Evolutionary conservation across 2,329 filamentous ascomycete species (phyloP).

Genomic region (Aspergillus pseudoterreus): DNA sequence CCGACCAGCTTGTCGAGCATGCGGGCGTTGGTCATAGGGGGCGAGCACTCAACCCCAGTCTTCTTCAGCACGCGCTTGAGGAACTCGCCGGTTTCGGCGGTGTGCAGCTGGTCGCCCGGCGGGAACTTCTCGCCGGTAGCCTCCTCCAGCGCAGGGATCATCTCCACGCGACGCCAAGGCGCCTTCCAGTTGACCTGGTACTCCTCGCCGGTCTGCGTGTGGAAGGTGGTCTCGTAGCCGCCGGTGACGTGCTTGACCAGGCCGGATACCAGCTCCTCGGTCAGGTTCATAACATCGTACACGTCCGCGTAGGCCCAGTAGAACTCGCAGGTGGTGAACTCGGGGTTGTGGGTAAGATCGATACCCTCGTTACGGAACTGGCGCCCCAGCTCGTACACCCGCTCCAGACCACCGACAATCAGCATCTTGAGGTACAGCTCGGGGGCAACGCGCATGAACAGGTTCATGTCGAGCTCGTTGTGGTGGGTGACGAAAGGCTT

Average conservation of each 20-base stretch:
- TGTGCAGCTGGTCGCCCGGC: slow-evolving; percentile 82
- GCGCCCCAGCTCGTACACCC: slow-evolving; percentile 92
- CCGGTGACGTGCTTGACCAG: slow-evolving; percentile 88
- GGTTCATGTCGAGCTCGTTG: slow-evolving; percentile 91
- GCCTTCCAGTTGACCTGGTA: slow-evolving; percentile 95
- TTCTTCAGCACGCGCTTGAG: slow-evolving; percentile 80
- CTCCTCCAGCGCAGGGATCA: slow-evolving; percentile 91
- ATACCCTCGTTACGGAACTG: slow-evolving; percentile 94
- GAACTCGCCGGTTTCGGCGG: slow-evolving; percentile 82
- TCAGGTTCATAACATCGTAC: slow-evolving; percentile 84
- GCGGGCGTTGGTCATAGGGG: slow-evolving; percentile 86
- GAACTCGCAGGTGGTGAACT: slow-evolving; percentile 97
- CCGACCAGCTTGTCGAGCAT: slow-evolving; percentile 95
- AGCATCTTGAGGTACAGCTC: slow-evolving; percentile 96
- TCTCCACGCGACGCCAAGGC: slow-evolving; percentile 90
- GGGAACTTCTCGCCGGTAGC: slow-evolving; percentile 92
- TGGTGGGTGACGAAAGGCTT: slow-evolving; percentile 94
- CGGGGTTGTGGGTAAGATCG: slow-evolving; percentile 93
- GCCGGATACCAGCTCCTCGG: slow-evolving; percentile 86
- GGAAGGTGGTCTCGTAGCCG: slow-evolving; percentile 78
- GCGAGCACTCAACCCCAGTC: slow-evolving; percentile 82
- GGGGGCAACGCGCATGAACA: slow-evolving; percentile 92
- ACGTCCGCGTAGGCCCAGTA: slow-evolving; percentile 93
- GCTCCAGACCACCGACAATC: slow-evolving; percentile 88
- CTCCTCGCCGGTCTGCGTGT: slow-evolving; percentile 78